Evolutionary conservation across 192 early-diverging fungal species (phyloP).

Genomic region (Thoreauomyces humboldtii): DNA sequence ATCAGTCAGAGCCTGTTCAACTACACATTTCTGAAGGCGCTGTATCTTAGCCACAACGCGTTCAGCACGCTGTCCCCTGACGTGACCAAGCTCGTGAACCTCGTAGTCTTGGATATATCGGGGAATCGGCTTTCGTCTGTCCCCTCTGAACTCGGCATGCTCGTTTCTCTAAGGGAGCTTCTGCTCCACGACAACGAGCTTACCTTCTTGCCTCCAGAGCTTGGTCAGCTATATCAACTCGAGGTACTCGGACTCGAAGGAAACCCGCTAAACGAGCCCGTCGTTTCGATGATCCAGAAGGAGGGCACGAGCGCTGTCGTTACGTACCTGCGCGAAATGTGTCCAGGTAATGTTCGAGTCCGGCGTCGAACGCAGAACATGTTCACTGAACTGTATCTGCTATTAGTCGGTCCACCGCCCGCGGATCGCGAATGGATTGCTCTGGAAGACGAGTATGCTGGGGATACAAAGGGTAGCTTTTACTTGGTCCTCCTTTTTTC

Average conservation of each 20-base stretch:
- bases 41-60: conserved; percentile 97
- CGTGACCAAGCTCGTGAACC: conserved; percentile 61
- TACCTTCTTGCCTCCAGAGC: conserved; percentile 77
- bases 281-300: conserved; percentile 78
- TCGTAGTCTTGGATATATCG: conserved; percentile 80
- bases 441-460: conserved; percentile 66
- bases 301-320: conserved; percentile 83
- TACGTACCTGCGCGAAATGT: conserved; percentile 82
- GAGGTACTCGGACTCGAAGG: conserved; percentile 92
- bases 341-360: conserved; percentile 58
- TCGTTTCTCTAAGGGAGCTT: conserved; percentile 78
- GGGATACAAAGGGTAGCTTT: conserved; percentile 13
- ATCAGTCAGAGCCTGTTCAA: conserved; percentile 72
- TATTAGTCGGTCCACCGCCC: conserved; percentile 71
- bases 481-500: too few relatives aligned
- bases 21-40: conserved; percentile 83
- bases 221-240: conserved; percentile 86
- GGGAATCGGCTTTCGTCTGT: conserved; percentile 81
- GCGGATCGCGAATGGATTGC: conserved; percentile 87
- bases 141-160: conserved; percentile 86
- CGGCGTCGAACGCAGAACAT: background rate
- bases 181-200: conserved; percentile 90
- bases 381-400: background rate
- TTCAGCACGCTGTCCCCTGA: conserved; percentile 72
- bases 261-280: conserved; percentile 83